Base-by-base conservation (phyloP, 352 stramenopile species). In the Phytopythium cucurbitacearum region DNA sequence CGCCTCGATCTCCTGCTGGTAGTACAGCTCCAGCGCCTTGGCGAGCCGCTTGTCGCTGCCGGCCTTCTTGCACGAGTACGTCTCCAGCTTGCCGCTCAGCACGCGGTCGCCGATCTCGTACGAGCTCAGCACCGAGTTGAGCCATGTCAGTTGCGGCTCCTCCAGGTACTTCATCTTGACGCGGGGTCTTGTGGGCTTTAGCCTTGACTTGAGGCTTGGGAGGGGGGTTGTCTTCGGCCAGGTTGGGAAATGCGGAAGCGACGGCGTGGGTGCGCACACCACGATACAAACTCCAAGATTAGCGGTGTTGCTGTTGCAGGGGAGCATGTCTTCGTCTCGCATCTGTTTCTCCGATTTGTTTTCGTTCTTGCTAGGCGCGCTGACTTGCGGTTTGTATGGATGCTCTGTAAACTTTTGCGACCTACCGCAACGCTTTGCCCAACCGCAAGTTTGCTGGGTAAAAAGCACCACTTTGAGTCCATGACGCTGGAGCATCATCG, bases 51-150 rank as follows among this genome's bases (percentile, higher is more conserved):
- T 97, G 75, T 97, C 91, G 48, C 87, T 85, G 51, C 86, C 87
- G 2, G 87, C 87, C 46, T 94, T 95, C 73, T 97, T 97, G 72
- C 89, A 97, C 51, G 87, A 96, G 65, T 96, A 97, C 35, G 85
- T 86, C 58, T 97, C 89, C 32, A 97, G 74, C 55, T 95, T 93
- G 43, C 85, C 89, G 37, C 67, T 75, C 39, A 98, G 69, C 43
- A 95, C 68, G 52, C 87, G 84, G 69, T 97, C 91, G 47, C 87
- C 89, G 37, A 96, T 71, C 59, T 86, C 78, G 59, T 94, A 93
- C 40, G 70, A 81, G 54, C 76, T 79, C 41, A 98, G 63, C 43
- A 96, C 88, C 10, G 88, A 89, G 68, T 95, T 96, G 49, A 96
- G 73, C 79, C 87, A 94, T 39, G 84, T 86, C 38, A 98, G 75